A percentile compares a stretch with the other conserved stretches of the same genome.
Conservation (phyloP, 2,329 filamentous ascomycete species). For the Triangularia verruculosa region DNA sequence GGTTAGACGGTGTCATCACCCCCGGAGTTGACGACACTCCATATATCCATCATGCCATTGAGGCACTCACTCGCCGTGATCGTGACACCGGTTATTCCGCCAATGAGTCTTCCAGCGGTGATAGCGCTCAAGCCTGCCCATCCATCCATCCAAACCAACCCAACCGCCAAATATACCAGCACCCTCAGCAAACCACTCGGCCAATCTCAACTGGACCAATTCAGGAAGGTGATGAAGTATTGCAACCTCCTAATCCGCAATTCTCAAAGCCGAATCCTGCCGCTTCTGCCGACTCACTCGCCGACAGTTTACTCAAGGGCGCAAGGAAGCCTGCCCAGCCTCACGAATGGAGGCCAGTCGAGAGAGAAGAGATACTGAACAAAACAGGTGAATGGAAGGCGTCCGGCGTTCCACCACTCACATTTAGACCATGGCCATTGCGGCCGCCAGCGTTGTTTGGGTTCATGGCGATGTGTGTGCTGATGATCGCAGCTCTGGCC, state of each 20-base stretch:
- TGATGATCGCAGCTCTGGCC: constrained; percentile 70
- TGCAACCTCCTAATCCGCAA: not conserved
- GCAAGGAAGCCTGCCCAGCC: constrained; percentile 22
- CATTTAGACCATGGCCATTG: constrained; percentile 69
- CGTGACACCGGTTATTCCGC: constrained; percentile 58
- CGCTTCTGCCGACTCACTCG: constrained; percentile 28
- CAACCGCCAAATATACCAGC: constrained; percentile 9
- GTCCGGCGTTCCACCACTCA: constrained; percentile 50
- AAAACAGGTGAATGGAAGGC: constrained; percentile 39
- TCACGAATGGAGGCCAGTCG: constrained; percentile 31
- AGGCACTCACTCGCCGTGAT: constrained; percentile 71
- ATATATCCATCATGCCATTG: constrained; percentile 85
- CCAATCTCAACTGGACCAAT: constrained; percentile 1
- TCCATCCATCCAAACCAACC: constrained; percentile 28
- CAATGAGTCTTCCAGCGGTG: constrained; percentile 46
- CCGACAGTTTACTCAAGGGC: constrained; percentile 25
- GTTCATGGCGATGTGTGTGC: constrained; percentile 58
- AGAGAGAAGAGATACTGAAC: constrained; percentile 31
- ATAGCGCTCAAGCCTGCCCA: constrained; percentile 23
- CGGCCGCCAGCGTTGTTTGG: constrained; percentile 61
- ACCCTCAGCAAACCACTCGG: constrained; percentile 1
- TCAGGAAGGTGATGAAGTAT: not conserved
- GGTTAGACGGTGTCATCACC: constrained; percentile 56
- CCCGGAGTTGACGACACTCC: constrained; percentile 81
- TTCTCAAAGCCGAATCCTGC: constrained; percentile 16